Base-by-base conservation (phyloP, 140 eudicot species). In the Oenanthe javanica region DNA sequence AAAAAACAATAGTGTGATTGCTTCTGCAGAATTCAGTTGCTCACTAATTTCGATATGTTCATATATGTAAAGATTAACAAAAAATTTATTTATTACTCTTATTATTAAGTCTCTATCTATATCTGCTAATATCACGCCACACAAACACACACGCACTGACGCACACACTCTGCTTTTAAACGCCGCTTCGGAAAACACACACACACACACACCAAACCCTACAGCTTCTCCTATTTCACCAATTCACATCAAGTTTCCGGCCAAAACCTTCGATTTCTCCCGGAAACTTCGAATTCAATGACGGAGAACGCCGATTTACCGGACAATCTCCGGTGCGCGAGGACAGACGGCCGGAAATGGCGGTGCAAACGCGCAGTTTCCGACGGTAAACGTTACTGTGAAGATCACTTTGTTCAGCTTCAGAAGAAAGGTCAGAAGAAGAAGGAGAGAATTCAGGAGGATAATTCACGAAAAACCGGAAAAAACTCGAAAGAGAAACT, bases 261-360 rank as follows among this genome's bases (percentile, higher is more conserved):
- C 38, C 36, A 9, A 51, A n/a, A 0, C 64, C 78, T 78, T 38
- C 15, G 10, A 31, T 71, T 73, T 57, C 81, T 31, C 36, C 36
- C 36, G 36, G 36, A 31, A 31, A 31, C 36, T 31, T 31, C 36
- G 36, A 31, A 31, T 31, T 31, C 36, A 80, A 90, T 88, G 93
- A 74, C 80, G 31, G 87, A 87, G 18, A 79, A 84, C 72, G 84
- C 78, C 85, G 80, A 46, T 52, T 82, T 82, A 83, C 91, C 92
- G 47, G 96, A 90, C 38, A 84, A 90, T 2, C 82, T 78, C 64
- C 84, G 93, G 52, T 92, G 98, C 80, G 88, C 91, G 82, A 79
- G 99, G 14, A 89, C 89, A 75, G 99, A 94, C 87, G 99, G 99
- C 47, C 87, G 95, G 31, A 81, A 91, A 84, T 94, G 99, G 99